Evolutionary conservation across 78 protist species (phyloP).

Genomic region (Isochrysis galbana): DNA sequence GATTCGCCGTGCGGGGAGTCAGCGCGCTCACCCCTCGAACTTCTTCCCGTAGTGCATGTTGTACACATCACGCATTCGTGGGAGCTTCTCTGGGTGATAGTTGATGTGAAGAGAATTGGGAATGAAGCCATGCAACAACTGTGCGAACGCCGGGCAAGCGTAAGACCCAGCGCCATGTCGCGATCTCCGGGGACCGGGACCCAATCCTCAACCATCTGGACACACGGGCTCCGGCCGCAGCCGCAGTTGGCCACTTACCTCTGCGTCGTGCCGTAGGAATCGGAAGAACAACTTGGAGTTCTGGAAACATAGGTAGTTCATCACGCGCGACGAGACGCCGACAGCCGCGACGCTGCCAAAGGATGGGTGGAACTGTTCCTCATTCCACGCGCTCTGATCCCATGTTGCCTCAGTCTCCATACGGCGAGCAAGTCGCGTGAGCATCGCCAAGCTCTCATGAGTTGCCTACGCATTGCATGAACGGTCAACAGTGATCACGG

Average conservation of each 20-base stretch:
- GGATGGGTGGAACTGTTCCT: conserved; percentile 19
- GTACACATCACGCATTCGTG: not conserved
- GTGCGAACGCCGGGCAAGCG: too few relatives aligned
- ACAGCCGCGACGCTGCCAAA: too few relatives aligned
- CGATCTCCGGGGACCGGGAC: too few relatives aligned
- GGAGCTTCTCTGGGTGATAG: conserved; percentile 24
- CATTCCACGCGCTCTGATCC: conserved; percentile 22
- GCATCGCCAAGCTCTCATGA: not conserved
- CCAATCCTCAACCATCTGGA: too few relatives aligned
- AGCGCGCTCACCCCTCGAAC: not conserved
- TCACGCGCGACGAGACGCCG: conserved; percentile 3
- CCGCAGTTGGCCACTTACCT: too few relatives aligned
- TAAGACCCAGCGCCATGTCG: too few relatives aligned
- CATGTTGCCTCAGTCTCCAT: conserved; percentile 5
- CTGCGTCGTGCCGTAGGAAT: not conserved
- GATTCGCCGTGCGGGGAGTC: too few relatives aligned
- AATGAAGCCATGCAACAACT: not conserved
- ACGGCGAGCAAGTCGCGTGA: not conserved
- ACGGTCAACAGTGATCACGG: too few relatives aligned
- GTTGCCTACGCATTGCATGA: too few relatives aligned
- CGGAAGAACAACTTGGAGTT: conserved; percentile 2
- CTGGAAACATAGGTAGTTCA: not conserved
- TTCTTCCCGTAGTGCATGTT: not conserved
- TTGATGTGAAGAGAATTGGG: conserved; percentile 17
- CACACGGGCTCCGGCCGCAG: too few relatives aligned